phyloP scores from a whole-genome alignment of 2,329 filamentous ascomycete species.

The Periconia macrospinosa region DNA sequence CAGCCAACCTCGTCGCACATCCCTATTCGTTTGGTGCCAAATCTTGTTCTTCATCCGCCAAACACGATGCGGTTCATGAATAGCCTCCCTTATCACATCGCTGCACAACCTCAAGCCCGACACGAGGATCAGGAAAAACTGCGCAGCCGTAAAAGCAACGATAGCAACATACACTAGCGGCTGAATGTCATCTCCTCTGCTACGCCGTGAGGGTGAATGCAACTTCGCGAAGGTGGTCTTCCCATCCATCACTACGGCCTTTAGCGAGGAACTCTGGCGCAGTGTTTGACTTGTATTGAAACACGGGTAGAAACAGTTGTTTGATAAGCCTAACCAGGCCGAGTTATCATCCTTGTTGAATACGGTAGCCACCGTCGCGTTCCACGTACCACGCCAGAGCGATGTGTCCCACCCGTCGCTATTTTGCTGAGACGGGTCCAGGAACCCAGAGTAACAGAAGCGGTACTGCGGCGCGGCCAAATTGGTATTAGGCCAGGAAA shows the following conservation, averaged over 20 bases:
- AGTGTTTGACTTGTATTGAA: conserved; percentile 13
- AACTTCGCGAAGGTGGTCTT: conserved; percentile 11
- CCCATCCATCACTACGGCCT: conserved; percentile 6
- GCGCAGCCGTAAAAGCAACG: conserved; percentile 8
- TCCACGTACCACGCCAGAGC: conserved; percentile 10
- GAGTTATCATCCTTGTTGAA: conserved; percentile 1
- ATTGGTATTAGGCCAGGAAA: conserved; percentile 8
- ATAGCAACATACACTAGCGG: conserved; percentile 10
- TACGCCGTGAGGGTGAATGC: conserved; percentile 2
- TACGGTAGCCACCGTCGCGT: conserved; percentile 4
- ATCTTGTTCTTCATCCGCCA: conserved; percentile 3
- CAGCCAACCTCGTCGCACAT: no score
- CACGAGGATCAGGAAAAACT: conserved; percentile 11
- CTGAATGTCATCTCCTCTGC: conserved; percentile 8
- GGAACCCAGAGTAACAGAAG: conserved; percentile 9
- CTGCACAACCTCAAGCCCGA: conserved; percentile 8
- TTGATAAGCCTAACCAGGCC: conserved; percentile 7
- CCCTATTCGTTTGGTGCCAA: no score
- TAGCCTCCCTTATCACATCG: conserved; percentile 3
- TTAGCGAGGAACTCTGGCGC: conserved; percentile 6
- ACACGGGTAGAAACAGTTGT: conserved; percentile 15
- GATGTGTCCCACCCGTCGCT: conserved; percentile 11
- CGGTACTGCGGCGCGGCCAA: conserved; percentile 10
- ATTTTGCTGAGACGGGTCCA: background rate
- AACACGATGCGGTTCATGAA: conserved; percentile 9